Evolutionary conservation across 345 rosid species (phyloP).

Genomic region (Limnanthes douglasii): DNA sequence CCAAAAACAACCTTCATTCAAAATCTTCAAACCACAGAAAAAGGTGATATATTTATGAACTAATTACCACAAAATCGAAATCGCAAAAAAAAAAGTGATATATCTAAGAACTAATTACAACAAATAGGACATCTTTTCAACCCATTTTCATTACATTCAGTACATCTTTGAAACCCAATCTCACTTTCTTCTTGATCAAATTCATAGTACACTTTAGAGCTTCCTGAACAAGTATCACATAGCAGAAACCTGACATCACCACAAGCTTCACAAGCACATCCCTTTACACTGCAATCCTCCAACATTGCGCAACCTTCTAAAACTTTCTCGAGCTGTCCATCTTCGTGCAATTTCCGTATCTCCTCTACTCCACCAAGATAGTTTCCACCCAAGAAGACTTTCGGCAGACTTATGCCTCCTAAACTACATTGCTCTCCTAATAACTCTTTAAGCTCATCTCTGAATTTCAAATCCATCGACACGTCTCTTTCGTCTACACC

Average conservation of each 20-base stretch:
- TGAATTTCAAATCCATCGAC: constrained; percentile 76
- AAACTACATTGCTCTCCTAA: constrained; percentile 20
- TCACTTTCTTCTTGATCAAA: constrained; percentile 16
- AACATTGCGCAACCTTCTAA: constrained; percentile 34
- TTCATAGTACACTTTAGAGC: constrained; percentile 56
- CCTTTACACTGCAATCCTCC: constrained; percentile 14
- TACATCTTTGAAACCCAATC: constrained; percentile 61
- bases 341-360: constrained; percentile 51
- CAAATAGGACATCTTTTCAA: constrained; percentile 69
- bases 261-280: constrained; percentile 60
- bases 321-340: constrained; percentile 51
- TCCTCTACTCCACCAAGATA: constrained; percentile 76
- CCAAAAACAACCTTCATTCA: too few relatives aligned
- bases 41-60: too few relatives aligned
- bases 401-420: constrained; percentile 30
- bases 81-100: too few relatives aligned
- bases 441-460: constrained; percentile 48
- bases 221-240: constrained; percentile 80
- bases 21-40: too few relatives aligned
- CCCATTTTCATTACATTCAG: constrained; percentile 89
- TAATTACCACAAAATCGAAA: too few relatives aligned
- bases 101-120: constrained; percentile 18
- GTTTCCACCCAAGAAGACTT: constrained; percentile 55
- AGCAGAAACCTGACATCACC: constrained; percentile 83
- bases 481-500: constrained; percentile 66